Evolutionary conservation across 768 basidiomycete species (phyloP), one percentile per base, ranked within the genome.

Genomic region (Harrya chromipes): DNA sequence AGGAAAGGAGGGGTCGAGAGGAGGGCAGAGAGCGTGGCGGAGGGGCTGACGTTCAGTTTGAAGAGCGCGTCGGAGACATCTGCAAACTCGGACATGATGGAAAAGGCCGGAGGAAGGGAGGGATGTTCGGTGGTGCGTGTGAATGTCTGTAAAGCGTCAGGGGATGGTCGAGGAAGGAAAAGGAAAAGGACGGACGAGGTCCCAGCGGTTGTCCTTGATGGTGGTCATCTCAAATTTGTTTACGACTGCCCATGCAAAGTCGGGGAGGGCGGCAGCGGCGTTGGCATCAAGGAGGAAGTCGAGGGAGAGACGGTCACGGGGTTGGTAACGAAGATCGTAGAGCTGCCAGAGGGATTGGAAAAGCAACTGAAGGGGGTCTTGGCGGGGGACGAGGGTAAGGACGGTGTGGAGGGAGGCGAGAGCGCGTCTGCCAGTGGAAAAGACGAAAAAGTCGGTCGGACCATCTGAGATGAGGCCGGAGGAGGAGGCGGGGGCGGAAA

Each of bases 41-140:
- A 70, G 49, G 75, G 70, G 26, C 54, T 46, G 42, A 60, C 56
- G 16, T 50, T 49, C 4, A 64, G 62, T 60, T 90, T 93, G 63
- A 91, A 73, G 44, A 95, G 60, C 58, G 75, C 78, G 19, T 94
- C 90, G 2, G 90, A 88, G 47, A 91, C 74, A 57, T 95, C 94
- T 10, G 88, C 88, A 56, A 82, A 90, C 72, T 97, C 94, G 51
- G 90, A 84, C 86, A 94, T 90, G 58, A 92, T 78, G 12, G 83
- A 80, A 39, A 86, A 72, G 17, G 75, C 71, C 0, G 78, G 57
- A 4, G 89, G 86, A 21, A 95, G 71, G 14, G 72, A 65, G 2
- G 78, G 42, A 55, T 80, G 78, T 51, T 93, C 92, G 12, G 80
- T 72, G 5, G 87, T 84, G 62, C 84, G 87, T 16, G 91, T 85